Evolutionary conservation across 2,329 filamentous ascomycete genomes (phyloP), one percentile per base, ranked within the genome.

Genomic region (Gnomoniopsis sp.): DNA sequence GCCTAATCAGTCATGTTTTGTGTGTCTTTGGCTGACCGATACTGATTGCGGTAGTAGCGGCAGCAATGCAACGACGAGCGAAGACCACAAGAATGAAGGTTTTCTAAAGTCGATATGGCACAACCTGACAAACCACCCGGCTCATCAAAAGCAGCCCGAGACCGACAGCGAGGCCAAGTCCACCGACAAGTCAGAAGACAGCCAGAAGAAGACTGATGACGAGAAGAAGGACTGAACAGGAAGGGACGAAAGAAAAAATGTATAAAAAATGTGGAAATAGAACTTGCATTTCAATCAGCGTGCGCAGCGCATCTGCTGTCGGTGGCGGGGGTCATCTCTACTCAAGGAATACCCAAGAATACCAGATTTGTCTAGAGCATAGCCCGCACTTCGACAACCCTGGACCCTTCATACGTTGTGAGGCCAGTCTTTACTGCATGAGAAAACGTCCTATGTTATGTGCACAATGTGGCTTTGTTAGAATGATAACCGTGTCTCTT

Each of bases 31-130:
- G 33, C 30, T 22, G 34, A 50, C 44, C 43, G 3, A 53, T 23
- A 38, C n/a, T 46, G 4, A 47, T 21, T 23, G 21, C 19, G 17
- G 49, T 36, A 56, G 49, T 17, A 61, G 34, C 34, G 46, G 17
- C 11, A 26, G 19, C 34, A 21, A 14, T 10, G 51, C 53, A 43
- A 34, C 33, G 4, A 51, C 65, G n/a, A 68, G 62, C 43, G 68
- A 71, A 47, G 77, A 79, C 47, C 88, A 93, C 72, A 88, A 89
- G 74, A 86, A 89, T 68, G 93, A 97, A 72, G 91, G 93, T 2
- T 96, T 97, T 70, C 77, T 98, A 61, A 97, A 95, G 78, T 91
- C 88, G 46, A 87, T 96, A 64, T 98, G 93, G 93, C 91, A 97
- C 71, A 92, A 87, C 64, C 75, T 98, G 57, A 96, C 89, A n/a